phyloP scores from a whole-genome alignment of 2,329 filamentous ascomycete genomes.

The Apiospora pterosperma region DNA sequence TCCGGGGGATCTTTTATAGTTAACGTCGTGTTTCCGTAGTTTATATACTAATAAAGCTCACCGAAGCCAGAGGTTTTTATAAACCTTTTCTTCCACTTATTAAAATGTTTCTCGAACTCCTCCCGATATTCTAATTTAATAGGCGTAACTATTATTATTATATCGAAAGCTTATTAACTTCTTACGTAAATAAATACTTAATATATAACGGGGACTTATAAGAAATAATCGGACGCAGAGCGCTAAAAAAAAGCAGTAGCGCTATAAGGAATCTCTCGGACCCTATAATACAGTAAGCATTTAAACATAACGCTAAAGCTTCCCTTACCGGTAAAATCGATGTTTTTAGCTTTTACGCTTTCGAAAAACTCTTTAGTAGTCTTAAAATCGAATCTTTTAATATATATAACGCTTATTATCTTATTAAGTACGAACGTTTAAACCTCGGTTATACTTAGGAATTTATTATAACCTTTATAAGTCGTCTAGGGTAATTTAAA shows the following conservation, averaged over 20 bases:
- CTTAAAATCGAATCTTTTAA: background rate
- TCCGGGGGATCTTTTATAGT: background rate
- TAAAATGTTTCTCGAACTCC: background rate
- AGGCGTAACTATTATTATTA: background rate
- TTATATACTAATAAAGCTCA: background rate
- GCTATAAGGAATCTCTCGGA: background rate
- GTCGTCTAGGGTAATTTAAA: background rate
- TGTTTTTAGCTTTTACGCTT: background rate
- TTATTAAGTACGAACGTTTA: background rate
- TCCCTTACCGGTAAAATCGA: background rate
- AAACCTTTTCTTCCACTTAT: background rate
- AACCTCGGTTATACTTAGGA: background rate
- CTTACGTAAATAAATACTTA: background rate
- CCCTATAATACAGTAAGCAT: background rate
- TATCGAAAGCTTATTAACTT: background rate
- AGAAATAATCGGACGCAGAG: background rate
- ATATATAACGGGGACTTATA: background rate
- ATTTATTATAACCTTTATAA: slow-evolving; percentile 2
- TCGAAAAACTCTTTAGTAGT: background rate
- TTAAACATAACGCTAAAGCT: background rate
- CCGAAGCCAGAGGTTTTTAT: background rate
- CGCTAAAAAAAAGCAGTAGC: background rate
- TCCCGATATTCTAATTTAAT: background rate
- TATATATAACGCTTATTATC: background rate
- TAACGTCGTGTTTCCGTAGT: background rate